These are phyloP conservation scores for Pichia sp. DNA, from an alignment of 1,139 yeast genomes.

Conservation along the genomic window DNA sequence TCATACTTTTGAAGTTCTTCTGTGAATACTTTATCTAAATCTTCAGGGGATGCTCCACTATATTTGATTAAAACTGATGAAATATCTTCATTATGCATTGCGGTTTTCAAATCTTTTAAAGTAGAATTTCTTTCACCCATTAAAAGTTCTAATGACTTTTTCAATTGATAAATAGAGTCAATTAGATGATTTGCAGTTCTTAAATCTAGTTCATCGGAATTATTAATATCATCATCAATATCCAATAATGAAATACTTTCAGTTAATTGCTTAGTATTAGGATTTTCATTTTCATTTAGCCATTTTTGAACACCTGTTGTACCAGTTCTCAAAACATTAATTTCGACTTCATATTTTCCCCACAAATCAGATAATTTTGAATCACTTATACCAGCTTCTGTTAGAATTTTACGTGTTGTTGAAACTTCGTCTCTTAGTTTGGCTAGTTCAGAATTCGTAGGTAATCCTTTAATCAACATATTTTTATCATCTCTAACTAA, in stretches of 20 bases:
- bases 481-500: constrained; percentile 47
- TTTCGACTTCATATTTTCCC: constrained; percentile 10
- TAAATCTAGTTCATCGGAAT: constrained; percentile 29
- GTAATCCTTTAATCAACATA: constrained; percentile 22
- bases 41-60: constrained; percentile 47
- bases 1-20: constrained; percentile 74
- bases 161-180: constrained; percentile 38
- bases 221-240: constrained; percentile 36
- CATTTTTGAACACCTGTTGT: constrained; percentile 13
- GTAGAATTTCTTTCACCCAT: constrained; percentile 57
- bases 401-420: constrained; percentile 49
- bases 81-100: constrained; percentile 79
- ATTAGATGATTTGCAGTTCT: constrained; percentile 31
- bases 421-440: constrained; percentile 12
- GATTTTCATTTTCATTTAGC: no score
- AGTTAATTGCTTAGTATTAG: no score
- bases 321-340: constrained; percentile 15
- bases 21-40: constrained; percentile 56
- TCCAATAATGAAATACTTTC: constrained; percentile 50
- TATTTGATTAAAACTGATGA: constrained; percentile 64
- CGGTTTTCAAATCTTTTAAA: constrained; percentile 58
- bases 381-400: constrained; percentile 55
- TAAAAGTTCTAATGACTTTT: constrained; percentile 40
- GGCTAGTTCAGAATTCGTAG: constrained; percentile 4
- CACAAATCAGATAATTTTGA: constrained; percentile 12